Evolutionary conservation across 2,329 filamentous ascomycete genomes (phyloP), one percentile per base, ranked within the genome.

Genomic region (Setomelanomma holmii): DNA sequence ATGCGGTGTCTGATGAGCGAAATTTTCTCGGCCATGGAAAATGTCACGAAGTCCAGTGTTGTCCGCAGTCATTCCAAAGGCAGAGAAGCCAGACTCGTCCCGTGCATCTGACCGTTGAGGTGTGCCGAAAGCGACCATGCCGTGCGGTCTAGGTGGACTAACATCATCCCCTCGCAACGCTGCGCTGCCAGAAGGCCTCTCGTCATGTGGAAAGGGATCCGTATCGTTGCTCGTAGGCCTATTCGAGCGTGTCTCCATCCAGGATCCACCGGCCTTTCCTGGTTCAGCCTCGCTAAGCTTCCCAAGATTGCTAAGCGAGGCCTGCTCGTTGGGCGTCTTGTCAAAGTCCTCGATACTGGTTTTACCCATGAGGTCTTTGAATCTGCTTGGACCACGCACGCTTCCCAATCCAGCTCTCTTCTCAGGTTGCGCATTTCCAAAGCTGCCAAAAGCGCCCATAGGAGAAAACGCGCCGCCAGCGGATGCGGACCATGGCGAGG

Each of bases 401-500:
- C 84, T 87, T 22, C 86, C 88, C 65, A 89, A 84, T 8, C 82
- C 82, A 22, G 84, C 70, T 63, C 90, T 86, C 78, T 95, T 96
- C 48, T 96, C 91, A 41, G 69, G 42, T 43, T 68, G 70, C 17
- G 68, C 33, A 71, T 75, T 75, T n/a, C 89, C 88, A 74, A 98
- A 98, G 66, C 87, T 95, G 10, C 93, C 93, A 75, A 99, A 99
- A 19, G 88, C 88, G 27, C 93, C 92, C 81, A 93, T 89, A 1
- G 87, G 85, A 5, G 87, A 83, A 63, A 90, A 86, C 11, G 85
- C 83, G 38, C 87, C 83, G 43, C 80, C 81, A 48, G 85, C 84
- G 12, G 84, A 82, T 23, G 83, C 76, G 19, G 82, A 79, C 84
- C 85, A 89, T 7, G 84, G 82, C 12, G 84, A 85, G 34, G 77